A percentile compares a stretch with the other conserved stretches of the same genome.
These are phyloP conservation scores for Phytophthora kernoviae DNA, from an alignment of 352 stramenopile genomes.

Conservation along the genomic window DNA sequence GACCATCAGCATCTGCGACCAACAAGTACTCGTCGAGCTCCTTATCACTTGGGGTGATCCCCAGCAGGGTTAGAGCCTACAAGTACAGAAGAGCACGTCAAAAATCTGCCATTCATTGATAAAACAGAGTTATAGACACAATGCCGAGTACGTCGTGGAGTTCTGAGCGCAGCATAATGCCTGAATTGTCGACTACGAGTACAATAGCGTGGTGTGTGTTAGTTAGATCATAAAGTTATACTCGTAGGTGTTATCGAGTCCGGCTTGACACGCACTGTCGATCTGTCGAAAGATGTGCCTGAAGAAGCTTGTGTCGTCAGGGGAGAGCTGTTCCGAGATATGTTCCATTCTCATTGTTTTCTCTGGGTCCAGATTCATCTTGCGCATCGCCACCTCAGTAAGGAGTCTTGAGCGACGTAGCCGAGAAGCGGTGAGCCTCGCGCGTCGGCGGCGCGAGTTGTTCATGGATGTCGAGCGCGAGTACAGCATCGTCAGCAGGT, in stretches of 20 bases:
- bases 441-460: conserved; percentile 50
- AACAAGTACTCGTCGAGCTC: conserved; percentile 72
- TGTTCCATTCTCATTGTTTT: conserved; percentile 66
- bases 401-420: conserved; percentile 60
- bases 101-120: background rate
- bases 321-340: conserved; percentile 60
- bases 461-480: conserved; percentile 52
- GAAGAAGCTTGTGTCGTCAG: conserved; percentile 68
- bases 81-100: background rate
- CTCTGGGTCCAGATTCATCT: conserved; percentile 63
- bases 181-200: conserved; percentile 49
- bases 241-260: too few relatives aligned
- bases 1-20: conserved; percentile 60
- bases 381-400: conserved; percentile 65
- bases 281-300: conserved; percentile 75
- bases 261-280: conserved; percentile 39
- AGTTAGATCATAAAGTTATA: background rate
- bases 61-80: conserved; percentile 56
- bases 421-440: conserved; percentile 51
- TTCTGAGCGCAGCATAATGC: conserved; percentile 71
- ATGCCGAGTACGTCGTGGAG: conserved; percentile 46
- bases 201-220: background rate
- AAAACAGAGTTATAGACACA: background rate
- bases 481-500: conserved; percentile 35
- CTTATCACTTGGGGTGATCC: conserved; percentile 65